Evolutionary conservation across 2,329 filamentous ascomycete species (phyloP).

Genomic region (Aspergillus sp.): DNA sequence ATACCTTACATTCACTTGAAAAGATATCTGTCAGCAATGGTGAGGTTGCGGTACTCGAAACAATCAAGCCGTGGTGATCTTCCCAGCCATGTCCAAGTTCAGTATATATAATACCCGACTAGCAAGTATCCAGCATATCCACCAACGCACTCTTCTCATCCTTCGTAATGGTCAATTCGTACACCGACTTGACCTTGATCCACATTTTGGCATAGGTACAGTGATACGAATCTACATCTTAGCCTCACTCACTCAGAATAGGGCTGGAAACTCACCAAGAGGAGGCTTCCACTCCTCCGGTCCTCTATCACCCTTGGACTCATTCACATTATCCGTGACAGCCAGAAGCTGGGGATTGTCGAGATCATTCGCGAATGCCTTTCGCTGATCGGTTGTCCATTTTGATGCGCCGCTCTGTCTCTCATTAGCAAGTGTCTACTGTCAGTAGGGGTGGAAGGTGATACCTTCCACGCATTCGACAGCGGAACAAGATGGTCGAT

Average conservation of each 20-base stretch:
- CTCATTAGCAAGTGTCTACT: too few species aligned
- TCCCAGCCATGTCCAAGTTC: too few species aligned
- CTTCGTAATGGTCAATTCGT: slow-evolving; percentile 61
- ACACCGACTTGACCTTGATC: slow-evolving; percentile 74
- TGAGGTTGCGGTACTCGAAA: background rate
- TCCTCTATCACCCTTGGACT: slow-evolving; percentile 65
- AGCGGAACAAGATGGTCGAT: slow-evolving; percentile 74
- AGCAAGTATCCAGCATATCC: too few species aligned
- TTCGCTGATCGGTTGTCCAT: slow-evolving; percentile 66
- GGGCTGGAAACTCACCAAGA: slow-evolving; percentile 40
- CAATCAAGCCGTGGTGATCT: background rate
- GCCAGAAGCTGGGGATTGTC: slow-evolving; percentile 71
- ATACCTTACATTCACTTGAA: background rate
- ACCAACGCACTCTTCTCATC: slow-evolving; percentile 54
- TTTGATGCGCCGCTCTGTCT: slow-evolving; percentile 55
- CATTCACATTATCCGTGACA: slow-evolving; percentile 73
- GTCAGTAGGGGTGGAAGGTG: too few species aligned
- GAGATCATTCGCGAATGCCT: slow-evolving; percentile 73
- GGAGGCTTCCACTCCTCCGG: slow-evolving; percentile 75
- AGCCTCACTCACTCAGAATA: slow-evolving; percentile 1
- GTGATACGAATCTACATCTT: slow-evolving; percentile 53
- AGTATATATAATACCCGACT: too few species aligned
- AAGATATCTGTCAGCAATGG: background rate
- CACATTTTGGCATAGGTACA: slow-evolving; percentile 76
- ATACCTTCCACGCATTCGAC: slow-evolving; percentile 72